A percentile compares a stretch with the other conserved stretches of the same genome.
Conservation (phyloP, 2,329 filamentous ascomycete genomes). For the Botrytis hyacinthi region DNA sequence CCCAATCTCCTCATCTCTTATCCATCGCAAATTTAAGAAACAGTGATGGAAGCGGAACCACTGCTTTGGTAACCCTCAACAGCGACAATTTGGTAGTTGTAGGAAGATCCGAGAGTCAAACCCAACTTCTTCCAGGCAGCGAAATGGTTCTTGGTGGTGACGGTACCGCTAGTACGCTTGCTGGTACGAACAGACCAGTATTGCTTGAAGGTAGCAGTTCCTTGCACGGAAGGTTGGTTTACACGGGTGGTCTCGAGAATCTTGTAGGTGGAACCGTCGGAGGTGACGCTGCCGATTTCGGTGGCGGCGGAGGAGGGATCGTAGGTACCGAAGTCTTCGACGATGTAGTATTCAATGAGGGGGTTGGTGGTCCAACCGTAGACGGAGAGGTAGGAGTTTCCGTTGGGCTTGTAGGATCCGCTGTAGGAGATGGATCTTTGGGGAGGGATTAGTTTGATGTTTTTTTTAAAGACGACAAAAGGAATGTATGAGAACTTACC, state of each 20-base stretch:
- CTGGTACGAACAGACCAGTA: conserved; percentile 52
- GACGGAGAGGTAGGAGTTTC: conserved; percentile 52
- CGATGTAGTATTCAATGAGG: conserved; percentile 48
- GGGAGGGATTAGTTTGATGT: not conserved
- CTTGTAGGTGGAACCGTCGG: conserved; percentile 54
- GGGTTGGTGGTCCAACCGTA: conserved; percentile 51
- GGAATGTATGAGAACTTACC: conserved; percentile 22
- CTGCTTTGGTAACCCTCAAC: conserved; percentile 24
- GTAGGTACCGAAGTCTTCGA: conserved; percentile 53
- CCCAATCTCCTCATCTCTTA: rapidly evolving
- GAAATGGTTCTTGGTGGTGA: conserved; percentile 52
- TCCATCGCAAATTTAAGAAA: conserved; percentile 5
- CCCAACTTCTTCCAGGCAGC: conserved; percentile 51
- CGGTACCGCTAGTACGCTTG: conserved; percentile 51
- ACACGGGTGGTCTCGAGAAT: conserved; percentile 41
- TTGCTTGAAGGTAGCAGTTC: conserved; percentile 52
- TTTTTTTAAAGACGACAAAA: not conserved
- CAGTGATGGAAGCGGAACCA: conserved; percentile 23
- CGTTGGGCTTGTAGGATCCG: conserved; percentile 42
- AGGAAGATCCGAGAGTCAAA: conserved; percentile 43
- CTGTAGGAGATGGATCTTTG: conserved; percentile 43
- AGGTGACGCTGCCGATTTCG: conserved; percentile 50
- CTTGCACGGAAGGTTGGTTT: conserved; percentile 47
- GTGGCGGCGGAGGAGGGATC: conserved; percentile 49
- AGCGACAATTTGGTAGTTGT: conserved; percentile 51